Conservation (phyloP, 345 rosid genomes). For the Abelmoschus esculentus region DNA sequence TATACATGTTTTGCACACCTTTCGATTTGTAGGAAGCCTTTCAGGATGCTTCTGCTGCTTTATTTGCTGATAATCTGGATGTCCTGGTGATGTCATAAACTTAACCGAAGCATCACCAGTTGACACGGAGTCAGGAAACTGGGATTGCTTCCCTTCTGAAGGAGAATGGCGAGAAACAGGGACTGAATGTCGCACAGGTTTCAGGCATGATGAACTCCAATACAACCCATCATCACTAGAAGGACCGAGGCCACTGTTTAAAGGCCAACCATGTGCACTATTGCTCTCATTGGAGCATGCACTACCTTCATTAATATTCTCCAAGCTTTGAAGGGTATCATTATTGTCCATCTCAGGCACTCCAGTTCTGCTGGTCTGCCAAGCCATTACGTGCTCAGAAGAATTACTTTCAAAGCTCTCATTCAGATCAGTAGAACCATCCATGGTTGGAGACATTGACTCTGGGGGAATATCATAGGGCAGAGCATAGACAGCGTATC, state of each 20-base stretch:
- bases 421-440: neutral
- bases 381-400: neutral
- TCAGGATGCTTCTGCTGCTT: conserved; percentile 35
- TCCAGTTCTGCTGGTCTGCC: conserved; percentile 19
- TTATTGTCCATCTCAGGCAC: conserved; percentile 11
- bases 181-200: conserved; percentile 15
- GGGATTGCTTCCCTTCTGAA: conserved; percentile 19
- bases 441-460: conserved; percentile 11
- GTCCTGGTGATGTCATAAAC: conserved; percentile 13
- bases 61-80: conserved; percentile 14
- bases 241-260: conserved; percentile 21
- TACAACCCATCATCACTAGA: conserved; percentile 13
- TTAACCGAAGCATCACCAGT: conserved; percentile 17
- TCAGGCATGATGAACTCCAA: conserved; percentile 13
- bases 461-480: conserved; percentile 7
- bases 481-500: neutral
- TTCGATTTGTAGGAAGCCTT: conserved; percentile 57
- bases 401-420: conserved; percentile 5
- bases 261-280: conserved; percentile 21
- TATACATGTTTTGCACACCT: conserved; percentile 33
- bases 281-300: no score
- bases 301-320: conserved; percentile 10
- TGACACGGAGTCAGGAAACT: conserved; percentile 15
- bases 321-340: conserved; percentile 12
- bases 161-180: conserved; percentile 19